Evolutionary conservation across 495 filamentous ascomycete genomes (phyloP), one percentile per base, ranked within the genome.

Genomic region (Penicillium roqueforti): DNA sequence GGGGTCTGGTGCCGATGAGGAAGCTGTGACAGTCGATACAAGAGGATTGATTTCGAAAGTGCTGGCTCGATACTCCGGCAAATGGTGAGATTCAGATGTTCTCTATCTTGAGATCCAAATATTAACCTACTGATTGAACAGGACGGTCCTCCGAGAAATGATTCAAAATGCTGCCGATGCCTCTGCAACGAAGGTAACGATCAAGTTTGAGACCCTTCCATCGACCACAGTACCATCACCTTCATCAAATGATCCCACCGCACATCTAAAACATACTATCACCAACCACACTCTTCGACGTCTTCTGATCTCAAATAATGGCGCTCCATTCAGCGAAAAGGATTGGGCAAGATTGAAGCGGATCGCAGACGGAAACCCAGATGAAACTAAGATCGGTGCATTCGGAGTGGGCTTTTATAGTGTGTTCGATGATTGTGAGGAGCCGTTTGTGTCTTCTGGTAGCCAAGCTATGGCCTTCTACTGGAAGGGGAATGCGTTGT

Each of bases 361-460:
- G 50, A 99, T 99, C 57, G 95, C 95, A 13, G 92, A 97, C 70
- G 95, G 95, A 11, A 99, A 99, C 63, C 95, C 95, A 0, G 92
- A 97, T 67, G 95, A 97, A 69, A 95, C 90, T 4, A 97, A 99
- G 75, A 97, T 99, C 61, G 95, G 95, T 18, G 95, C 95, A 4
- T 99, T 97, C 67, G 95, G 95, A 42, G 95, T 99, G 34, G 95
- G 95, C 3, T 97, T 99, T 69, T 99, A 99, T 76, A 93, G 89
- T 68, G 93, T 97, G 31, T 99, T 99, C 70, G 88, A 93, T 56
- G 93, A 97, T 64, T 97, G 91, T 65, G 95, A 99, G 65, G 90
- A 96, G 61, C 95, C 95, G 4, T 96, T 97, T 67, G 86, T 97
- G 47, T 90, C 87, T 41, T 97, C 92, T 0, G 95, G 93, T 2